phyloP scores from a whole-genome alignment of 192 early-diverging fungal genomes.

The Irineochytrium annulatum region DNA sequence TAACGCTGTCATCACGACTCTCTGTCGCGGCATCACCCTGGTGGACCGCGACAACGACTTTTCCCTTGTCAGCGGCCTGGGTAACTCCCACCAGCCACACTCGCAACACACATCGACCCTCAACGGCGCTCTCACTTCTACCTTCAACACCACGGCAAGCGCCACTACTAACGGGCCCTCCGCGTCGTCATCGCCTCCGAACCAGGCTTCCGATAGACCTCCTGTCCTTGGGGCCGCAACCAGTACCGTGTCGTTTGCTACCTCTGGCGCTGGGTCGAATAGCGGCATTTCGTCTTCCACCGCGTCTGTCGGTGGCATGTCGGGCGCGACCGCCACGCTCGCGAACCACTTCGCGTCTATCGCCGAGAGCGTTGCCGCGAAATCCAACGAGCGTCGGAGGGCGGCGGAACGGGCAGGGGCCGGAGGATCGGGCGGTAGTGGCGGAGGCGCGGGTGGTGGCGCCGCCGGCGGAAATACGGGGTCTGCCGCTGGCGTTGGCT shows the following conservation, averaged over 20 bases:
- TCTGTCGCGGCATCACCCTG: conserved; percentile 67
- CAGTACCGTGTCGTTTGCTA: not conserved
- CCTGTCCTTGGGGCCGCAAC: not conserved
- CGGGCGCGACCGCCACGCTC: not conserved
- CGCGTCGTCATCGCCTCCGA: not conserved
- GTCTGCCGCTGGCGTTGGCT: no score
- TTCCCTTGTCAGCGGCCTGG: conserved; percentile 13
- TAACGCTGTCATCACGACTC: conserved; percentile 60
- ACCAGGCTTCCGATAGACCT: no score
- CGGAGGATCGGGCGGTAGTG: no score
- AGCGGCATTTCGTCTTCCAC: no score
- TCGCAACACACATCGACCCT: conserved; percentile 1
- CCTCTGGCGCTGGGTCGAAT: no score
- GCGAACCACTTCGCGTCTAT: conserved; percentile 17
- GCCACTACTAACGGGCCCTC: not conserved
- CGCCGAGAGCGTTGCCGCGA: conserved; percentile 7
- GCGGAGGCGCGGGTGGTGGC: no score
- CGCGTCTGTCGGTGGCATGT: not conserved
- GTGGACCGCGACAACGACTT: conserved; percentile 57
- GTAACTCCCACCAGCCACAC: conserved; percentile 1
- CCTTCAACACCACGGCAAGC: conserved; percentile 6
- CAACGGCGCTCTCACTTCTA: conserved; percentile 11
- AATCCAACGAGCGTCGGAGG: not conserved
- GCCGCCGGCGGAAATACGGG: no score
- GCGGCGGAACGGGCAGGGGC: no score